Evolutionary conservation across 768 basidiomycete genomes (phyloP), one percentile per base, ranked within the genome.

Genomic region (Scleroderma bovista): DNA sequence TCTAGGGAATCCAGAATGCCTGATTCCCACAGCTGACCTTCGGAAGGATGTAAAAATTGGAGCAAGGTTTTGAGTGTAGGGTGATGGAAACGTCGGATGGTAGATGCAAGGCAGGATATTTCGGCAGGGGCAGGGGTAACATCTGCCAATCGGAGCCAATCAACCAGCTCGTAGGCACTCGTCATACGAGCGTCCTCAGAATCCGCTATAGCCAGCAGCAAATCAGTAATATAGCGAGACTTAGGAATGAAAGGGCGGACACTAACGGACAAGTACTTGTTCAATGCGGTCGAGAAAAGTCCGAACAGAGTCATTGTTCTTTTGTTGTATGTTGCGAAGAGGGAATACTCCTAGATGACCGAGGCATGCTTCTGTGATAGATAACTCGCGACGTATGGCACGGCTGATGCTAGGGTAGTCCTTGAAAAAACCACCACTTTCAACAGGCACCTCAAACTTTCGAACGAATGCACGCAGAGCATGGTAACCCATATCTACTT

Each of bases 81-180:
- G 1, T 63, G 58, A 51, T 81, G 62, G 16, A 81, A 64, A 19
- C 67, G 68, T 12, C 61, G 55, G 24, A 86, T 53, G 1, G 74
- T 61, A 2, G 48, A 48, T 1, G 70, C 59, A 2, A 84, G 59
- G 6, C 74, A 73, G 19, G 53, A 58, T 17, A 83, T 58, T 42
- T 81, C 72, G 0, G 56, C 52, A 1, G 65, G 12, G 13, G 60
- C 56, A 4, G 78, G 55, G 1, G 64, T 57, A 23, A 63, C 58
- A 13, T 71, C 69, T 2, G 72, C 57, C 1, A 86, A 64, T 33
- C 85, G 79, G 29, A 84, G 50, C 76, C 77, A 81, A 55, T 86
- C 84, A n/a, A 87, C 69, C 0, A 88, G 67, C 45, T 81, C 79
- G 39, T 71, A 79, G 1, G 82, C 83, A 24, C 68, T 56, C 1